Base-by-base conservation (phyloP, 306 rosid species). In the Senna tora region DNA sequence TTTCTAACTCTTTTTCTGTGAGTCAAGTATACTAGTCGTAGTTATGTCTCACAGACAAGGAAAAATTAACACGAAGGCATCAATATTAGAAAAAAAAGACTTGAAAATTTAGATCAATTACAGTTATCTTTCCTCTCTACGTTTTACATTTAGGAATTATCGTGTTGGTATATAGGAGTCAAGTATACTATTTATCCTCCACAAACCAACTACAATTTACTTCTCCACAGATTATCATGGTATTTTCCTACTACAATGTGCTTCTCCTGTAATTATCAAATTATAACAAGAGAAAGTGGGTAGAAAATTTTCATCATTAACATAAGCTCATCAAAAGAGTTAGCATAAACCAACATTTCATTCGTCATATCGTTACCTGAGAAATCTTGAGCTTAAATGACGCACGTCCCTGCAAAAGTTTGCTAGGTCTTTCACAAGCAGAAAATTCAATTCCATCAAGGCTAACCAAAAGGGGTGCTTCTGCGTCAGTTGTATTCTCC, bases 321-420 rank as follows among this genome's bases (percentile, higher is more conserved):
- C 49, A 45, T 25, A 49, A 47, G 16, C 57, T 49, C 33, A 60
- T 30, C 8, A 59, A 33, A 79, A 72, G 45, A 25, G 55, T 46
- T 25, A 21, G 17, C 50, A 67, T 58, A 54, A 63, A 74, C 55
- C 42, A 77, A 67, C 41, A 52, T 51, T 69, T 45, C 25, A 34
- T 53, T 7, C 25, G 33, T 28, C 65, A 79, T 56, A 79, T 80
- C 21, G 69, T 73, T 59, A 93, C 97, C 98, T 91, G 97, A 77
- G 96, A 89, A 89, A 91, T 89, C 88, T 89, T 93, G 73, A 93
- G 91, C 89, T 89, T 93, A 77, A 93, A 93, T 56, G 96, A 87
- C 56, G 98, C 97, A 51, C 89, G 96, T 52, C 97, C 98, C 71
- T 84, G 75, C 83, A 93, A 68, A 77, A 91, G 71, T 73, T 87